Evolutionary conservation across 2,329 filamentous ascomycete genomes (phyloP).

Genomic region (Colletotrichum aenigma): DNA sequence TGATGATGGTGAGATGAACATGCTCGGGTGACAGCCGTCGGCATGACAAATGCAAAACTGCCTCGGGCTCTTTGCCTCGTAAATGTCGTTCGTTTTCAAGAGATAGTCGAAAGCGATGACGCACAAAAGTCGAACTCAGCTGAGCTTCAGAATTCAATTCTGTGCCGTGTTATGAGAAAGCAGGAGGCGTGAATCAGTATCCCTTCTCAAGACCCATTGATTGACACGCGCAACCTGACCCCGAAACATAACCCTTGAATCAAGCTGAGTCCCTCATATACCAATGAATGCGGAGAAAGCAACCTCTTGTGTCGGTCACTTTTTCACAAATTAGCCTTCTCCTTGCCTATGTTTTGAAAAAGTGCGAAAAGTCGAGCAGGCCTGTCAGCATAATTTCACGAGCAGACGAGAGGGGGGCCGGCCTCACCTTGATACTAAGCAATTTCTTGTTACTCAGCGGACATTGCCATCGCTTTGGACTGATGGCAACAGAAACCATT

Average conservation of each 20-base stretch:
- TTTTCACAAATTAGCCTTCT: background rate
- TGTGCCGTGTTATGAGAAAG: background rate
- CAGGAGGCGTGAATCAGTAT: background rate
- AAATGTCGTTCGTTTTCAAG: fast-evolving
- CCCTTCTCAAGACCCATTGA: background rate
- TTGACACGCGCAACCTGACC: background rate
- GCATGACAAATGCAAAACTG: background rate
- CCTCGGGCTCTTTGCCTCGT: background rate
- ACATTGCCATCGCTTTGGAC: background rate
- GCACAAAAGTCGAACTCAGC: background rate
- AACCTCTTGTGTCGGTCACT: background rate
- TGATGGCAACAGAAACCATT: background rate
- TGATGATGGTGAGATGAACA: background rate
- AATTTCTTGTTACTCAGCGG: no score
- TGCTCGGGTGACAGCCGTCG: background rate
- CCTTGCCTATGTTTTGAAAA: background rate
- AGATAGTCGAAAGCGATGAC: background rate
- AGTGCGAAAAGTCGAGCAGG: background rate
- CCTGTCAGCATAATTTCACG: background rate
- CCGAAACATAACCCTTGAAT: background rate
- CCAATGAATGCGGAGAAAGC: background rate
- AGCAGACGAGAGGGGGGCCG: background rate
- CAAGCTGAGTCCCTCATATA: fast-evolving
- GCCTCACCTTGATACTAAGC: background rate
- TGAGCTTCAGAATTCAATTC: background rate